These are phyloP conservation scores for Psidium friedrichsthalianum DNA, from an alignment of 345 rosid species.

Conservation along the genomic window DNA sequence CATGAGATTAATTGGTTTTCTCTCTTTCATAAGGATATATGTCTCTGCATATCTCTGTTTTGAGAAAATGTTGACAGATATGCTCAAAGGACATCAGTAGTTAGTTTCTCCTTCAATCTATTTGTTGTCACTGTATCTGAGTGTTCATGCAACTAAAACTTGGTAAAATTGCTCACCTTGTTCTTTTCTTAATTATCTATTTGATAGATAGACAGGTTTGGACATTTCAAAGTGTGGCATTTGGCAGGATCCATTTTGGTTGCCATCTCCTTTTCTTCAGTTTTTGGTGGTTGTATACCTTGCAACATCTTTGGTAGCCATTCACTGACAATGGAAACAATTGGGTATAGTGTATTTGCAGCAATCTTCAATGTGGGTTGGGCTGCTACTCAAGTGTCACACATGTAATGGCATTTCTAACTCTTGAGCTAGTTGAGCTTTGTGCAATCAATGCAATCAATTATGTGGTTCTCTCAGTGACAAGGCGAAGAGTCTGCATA, in stretches of 20 bases:
- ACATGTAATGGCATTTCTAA: slow-evolving; percentile 48
- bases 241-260: slow-evolving; percentile 86
- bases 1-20: neutral
- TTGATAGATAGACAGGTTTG: slow-evolving; percentile 92
- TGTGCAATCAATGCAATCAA: neutral
- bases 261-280: slow-evolving; percentile 90
- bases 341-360: slow-evolving; percentile 74
- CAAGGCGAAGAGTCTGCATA: neutral
- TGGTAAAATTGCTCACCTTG: neutral
- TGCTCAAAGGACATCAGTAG: neutral
- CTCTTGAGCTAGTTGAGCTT: neutral
- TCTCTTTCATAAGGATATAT: neutral
- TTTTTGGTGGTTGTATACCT: slow-evolving; percentile 84
- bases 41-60: neutral
- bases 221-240: slow-evolving; percentile 92
- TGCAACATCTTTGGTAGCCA: slow-evolving; percentile 45
- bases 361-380: slow-evolving; percentile 94
- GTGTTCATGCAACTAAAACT: neutral
- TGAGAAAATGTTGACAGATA: neutral
- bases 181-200: slow-evolving; percentile 2
- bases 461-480: neutral
- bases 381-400: slow-evolving; percentile 98
- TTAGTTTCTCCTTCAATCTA: neutral
- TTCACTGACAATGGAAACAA: slow-evolving; percentile 42
- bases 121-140: neutral